These are phyloP conservation scores for Grammothele lineata DNA, from an alignment of 768 basidiomycete genomes.

Conservation along the genomic window DNA sequence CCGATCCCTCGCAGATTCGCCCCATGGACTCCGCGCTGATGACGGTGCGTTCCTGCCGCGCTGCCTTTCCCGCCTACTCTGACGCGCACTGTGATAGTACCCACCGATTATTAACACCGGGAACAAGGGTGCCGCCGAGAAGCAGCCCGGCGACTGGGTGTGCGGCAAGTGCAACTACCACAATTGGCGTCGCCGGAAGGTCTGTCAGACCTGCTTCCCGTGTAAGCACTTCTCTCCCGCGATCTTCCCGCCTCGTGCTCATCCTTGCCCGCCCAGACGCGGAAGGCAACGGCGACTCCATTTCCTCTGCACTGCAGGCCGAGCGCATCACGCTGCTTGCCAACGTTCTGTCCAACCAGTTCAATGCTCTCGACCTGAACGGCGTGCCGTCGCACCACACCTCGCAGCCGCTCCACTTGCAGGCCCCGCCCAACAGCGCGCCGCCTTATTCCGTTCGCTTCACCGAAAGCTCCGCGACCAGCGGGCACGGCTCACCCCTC, in stretches of 20 bases:
- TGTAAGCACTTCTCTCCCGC: slow-evolving; percentile 44
- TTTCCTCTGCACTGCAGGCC: slow-evolving; percentile 79
- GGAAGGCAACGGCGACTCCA: slow-evolving; percentile 85
- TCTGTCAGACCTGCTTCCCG: slow-evolving; percentile 85
- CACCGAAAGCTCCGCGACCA: background rate
- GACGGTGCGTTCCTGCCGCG: slow-evolving; percentile 36
- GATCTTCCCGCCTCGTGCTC: slow-evolving; percentile 5
- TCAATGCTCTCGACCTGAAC: slow-evolving; percentile 18
- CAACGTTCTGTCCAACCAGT: slow-evolving; percentile 58
- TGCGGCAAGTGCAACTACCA: slow-evolving; percentile 83
- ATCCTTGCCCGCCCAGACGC: slow-evolving; percentile 47
- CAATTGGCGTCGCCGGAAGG: slow-evolving; percentile 84
- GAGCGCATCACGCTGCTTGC: slow-evolving; percentile 80
- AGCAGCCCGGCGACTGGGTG: slow-evolving; percentile 57
- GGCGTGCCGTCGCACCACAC: slow-evolving; percentile 16
- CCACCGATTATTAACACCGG: slow-evolving; percentile 89
- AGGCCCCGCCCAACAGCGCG: slow-evolving; percentile 2
- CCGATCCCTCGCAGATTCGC: slow-evolving; percentile 71
- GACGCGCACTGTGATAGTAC: too few species aligned
- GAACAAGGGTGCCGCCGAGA: slow-evolving; percentile 83
- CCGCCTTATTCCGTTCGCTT: slow-evolving; percentile 3
- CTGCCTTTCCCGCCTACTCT: background rate
- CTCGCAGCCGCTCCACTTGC: slow-evolving; percentile 6
- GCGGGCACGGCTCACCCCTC: slow-evolving; percentile 9
- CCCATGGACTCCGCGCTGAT: slow-evolving; percentile 51